phyloP scores from a whole-genome alignment of 2,329 filamentous ascomycete species.

The Penicillium hordei region DNA sequence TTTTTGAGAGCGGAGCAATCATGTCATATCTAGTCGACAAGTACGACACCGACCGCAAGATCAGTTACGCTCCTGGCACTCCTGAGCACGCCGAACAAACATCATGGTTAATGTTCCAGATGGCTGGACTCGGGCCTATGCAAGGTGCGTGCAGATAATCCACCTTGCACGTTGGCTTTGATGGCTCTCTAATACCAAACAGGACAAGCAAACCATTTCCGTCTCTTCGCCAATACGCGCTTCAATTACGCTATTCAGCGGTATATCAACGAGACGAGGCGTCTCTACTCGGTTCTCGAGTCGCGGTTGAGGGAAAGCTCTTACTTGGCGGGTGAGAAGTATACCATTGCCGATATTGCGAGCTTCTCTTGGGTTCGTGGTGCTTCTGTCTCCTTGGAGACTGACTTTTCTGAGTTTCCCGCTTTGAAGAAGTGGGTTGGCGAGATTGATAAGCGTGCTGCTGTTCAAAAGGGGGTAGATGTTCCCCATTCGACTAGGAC shows the following conservation, averaged over 20 bases:
- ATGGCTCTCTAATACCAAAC: background rate
- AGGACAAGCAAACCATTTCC: constrained; percentile 52
- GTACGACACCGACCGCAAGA: constrained; percentile 45
- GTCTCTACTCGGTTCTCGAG: constrained; percentile 50
- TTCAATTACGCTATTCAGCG: constrained; percentile 49
- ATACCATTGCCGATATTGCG: constrained; percentile 50
- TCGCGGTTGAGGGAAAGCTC: constrained; percentile 41
- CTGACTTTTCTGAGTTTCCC: constrained; percentile 35
- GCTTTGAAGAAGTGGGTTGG: constrained; percentile 34
- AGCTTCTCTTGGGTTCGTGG: constrained; percentile 46
- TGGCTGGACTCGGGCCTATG: constrained; percentile 44
- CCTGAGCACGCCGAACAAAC: constrained; percentile 47
- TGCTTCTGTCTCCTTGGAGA: constrained; percentile 24
- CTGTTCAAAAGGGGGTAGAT: constrained; percentile 28
- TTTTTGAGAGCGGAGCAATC: constrained; percentile 50
- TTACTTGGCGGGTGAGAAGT: constrained; percentile 49
- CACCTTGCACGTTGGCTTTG: background rate
- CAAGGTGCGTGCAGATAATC: constrained; percentile 29
- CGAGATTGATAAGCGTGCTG: constrained; percentile 29
- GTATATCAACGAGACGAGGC: constrained; percentile 51
- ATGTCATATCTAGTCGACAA: constrained; percentile 48
- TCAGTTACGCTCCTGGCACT: constrained; percentile 46
- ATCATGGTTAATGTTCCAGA: constrained; percentile 50
- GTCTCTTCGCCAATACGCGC: constrained; percentile 44
- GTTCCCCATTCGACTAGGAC: constrained; percentile 18